These are phyloP conservation scores for Gracilariopsis chorda DNA, from an alignment of 23 red algal species.

Conservation along the genomic window DNA sequence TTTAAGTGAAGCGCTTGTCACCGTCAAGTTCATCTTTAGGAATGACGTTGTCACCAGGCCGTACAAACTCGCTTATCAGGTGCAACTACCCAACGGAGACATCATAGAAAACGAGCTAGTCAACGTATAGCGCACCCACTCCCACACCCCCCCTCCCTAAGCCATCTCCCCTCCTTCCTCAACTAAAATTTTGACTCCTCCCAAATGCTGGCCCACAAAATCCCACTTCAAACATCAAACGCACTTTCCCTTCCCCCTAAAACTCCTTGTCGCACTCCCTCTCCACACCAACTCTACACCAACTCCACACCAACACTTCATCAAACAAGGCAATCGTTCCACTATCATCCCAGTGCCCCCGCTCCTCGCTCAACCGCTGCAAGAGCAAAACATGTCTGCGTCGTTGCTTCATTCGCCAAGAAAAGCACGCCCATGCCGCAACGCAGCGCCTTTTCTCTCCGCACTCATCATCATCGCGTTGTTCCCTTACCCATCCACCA, in stretches of 20 bases:
- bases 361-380: background rate
- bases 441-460: background rate
- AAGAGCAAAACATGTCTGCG: background rate
- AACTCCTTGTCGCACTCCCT: background rate
- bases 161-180: too few species aligned
- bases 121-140: constrained; percentile 51
- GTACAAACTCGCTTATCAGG: constrained; percentile 68
- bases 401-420: background rate
- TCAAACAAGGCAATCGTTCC: background rate
- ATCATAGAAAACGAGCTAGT: constrained; percentile 64
- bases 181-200: constrained; percentile 22
- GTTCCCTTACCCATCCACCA: background rate
- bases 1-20: constrained; percentile 19
- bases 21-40: constrained; percentile 52
- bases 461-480: background rate
- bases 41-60: constrained; percentile 41
- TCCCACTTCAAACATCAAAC: too few species aligned
- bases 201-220: too few species aligned
- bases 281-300: background rate
- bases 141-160: too few species aligned
- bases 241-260: background rate
- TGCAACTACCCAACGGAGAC: constrained; percentile 68
- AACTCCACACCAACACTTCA: too few species aligned
- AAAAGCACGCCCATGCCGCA: background rate
- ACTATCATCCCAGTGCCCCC: background rate